These are phyloP conservation scores for Dryas octopetala DNA, from an alignment of 306 rosid genomes.

Conservation along the genomic window DNA sequence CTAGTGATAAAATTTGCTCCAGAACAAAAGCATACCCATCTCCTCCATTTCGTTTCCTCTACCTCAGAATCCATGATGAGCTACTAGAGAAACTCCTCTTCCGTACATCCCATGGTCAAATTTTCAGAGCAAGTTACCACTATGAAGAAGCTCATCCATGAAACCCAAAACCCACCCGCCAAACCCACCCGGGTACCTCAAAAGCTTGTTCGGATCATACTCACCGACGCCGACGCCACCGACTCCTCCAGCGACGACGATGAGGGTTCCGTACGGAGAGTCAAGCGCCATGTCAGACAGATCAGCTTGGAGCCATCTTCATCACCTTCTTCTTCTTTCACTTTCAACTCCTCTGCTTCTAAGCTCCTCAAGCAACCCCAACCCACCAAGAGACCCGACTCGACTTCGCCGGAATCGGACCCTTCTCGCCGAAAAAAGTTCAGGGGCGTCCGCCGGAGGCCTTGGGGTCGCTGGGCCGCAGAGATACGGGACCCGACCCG, in stretches of 20 bases:
- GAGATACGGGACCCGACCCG: slow-evolving; percentile 78
- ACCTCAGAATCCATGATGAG: not conserved
- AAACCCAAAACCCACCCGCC: not conserved
- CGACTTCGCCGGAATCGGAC: not conserved
- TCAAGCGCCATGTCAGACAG: slow-evolving; percentile 45
- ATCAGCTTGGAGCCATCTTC: slow-evolving; percentile 29
- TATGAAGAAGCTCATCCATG: not conserved
- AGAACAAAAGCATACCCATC: slow-evolving; percentile 1
- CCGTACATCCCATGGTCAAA: slow-evolving; percentile 11
- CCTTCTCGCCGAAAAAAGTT: slow-evolving; percentile 32
- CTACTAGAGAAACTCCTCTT: not conserved
- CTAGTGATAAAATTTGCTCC: not conserved
- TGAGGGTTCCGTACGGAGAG: slow-evolving; percentile 3
- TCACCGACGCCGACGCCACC: slow-evolving; percentile 74
- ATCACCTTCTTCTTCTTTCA: not conserved
- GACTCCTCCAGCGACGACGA: slow-evolving; percentile 67
- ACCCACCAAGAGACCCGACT: slow-evolving; percentile 23
- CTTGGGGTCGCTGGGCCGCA: slow-evolving; percentile 88
- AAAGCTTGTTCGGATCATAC: slow-evolving; percentile 60
- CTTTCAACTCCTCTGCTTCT: not conserved
- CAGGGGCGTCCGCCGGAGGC: slow-evolving; percentile 77
- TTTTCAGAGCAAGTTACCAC: slow-evolving; percentile 28
- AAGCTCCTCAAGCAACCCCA: slow-evolving; percentile 15
- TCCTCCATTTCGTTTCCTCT: not conserved
- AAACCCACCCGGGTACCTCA: slow-evolving; percentile 1